Evolutionary conservation across 306 rosid species (phyloP).

Genomic region (Potentilla sterilis): DNA sequence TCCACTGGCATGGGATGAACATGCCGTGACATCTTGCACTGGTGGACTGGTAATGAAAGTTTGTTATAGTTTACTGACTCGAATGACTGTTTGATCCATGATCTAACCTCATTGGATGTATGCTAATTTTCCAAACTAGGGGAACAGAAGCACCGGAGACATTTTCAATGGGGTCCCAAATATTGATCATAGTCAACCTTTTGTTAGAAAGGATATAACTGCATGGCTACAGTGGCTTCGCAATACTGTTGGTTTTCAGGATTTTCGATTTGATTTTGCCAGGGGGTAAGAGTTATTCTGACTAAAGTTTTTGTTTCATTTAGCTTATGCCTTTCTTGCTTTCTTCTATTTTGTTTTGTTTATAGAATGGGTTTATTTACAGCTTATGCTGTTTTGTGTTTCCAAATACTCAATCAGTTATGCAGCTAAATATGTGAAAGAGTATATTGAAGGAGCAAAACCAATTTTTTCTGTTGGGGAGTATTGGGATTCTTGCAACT

Average conservation of each 20-base stretch:
- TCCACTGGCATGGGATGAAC: conserved; percentile 75
- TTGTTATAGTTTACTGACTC: not conserved
- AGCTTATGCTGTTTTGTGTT: conserved; percentile 20
- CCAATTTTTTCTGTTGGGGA: conserved; percentile 86
- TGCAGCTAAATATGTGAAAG: conserved; percentile 78
- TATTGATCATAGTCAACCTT: conserved; percentile 76
- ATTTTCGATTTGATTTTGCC: conserved; percentile 90
- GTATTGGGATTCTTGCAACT: conserved; percentile 88
- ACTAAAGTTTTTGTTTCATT: not conserved
- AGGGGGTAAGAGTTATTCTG: conserved; percentile 55
- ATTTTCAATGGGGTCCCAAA: conserved; percentile 84
- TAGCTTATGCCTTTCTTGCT: not conserved
- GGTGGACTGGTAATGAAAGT: conserved; percentile 71
- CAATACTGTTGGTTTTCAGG: conserved; percentile 67
- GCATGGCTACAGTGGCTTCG: conserved; percentile 83
- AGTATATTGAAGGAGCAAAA: conserved; percentile 81
- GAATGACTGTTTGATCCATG: conserved; percentile 12
- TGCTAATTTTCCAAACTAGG: conserved; percentile 39
- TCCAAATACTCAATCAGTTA: conserved; percentile 38
- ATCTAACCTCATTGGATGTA: not conserved
- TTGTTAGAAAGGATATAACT: conserved; percentile 79
- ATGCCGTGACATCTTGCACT: conserved; percentile 75
- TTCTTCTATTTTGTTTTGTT: not conserved
- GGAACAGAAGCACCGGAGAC: conserved; percentile 68
- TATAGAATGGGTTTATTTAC: not conserved